Base-by-base conservation (phyloP, 2,329 filamentous ascomycete species). In the Fusarium sp. region DNA sequence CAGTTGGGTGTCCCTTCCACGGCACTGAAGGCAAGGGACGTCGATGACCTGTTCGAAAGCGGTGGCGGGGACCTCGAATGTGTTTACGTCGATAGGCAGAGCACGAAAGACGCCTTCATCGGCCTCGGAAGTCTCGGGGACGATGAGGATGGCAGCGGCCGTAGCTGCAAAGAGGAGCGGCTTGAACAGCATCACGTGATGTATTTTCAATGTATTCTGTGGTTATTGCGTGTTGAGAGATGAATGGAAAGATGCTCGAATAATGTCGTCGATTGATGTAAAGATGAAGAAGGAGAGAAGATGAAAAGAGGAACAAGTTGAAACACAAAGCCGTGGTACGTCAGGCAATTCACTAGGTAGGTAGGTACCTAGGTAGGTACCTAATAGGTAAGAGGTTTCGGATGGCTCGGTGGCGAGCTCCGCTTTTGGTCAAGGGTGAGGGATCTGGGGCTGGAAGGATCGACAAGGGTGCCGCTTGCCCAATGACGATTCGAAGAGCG, bases 11-110 rank as follows among this genome's bases (percentile, higher is more conserved):
- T 78, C 66, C 31, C 65, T 67, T 50, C 83, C 79, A 10, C 80
- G 79, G 69, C 86, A 88, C 60, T 81, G 81, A 19, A 79, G 76
- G 69, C 86, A 89, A 57, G 82, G 77, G 34, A 88, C 68, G 39
- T 79, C 75, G 57, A 88, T 53, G 22, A 74, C 72, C 59, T 81
- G 78, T 24, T 66, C 63, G 35, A 75, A 65, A 24, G 74, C 70
- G 11, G 68, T 66, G 12, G 72, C 54, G 26, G 78, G 74, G 53
- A 79, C 70, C 43, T 77, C 73, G 61, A 79, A 75, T 12, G 77
- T 70, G 39, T 78, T 64, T 53, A 67, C 59, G 7, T 75, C 58
- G 62, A 77, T 53, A 34, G 78, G 77, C 5, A 79, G 73, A 25
- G 77, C 67, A 50, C 78, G 77, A 73, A 81, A 75, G 65, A 80